These are phyloP conservation scores for Arctium minus DNA, from an alignment of 129 eudicot species.

Conservation along the genomic window DNA sequence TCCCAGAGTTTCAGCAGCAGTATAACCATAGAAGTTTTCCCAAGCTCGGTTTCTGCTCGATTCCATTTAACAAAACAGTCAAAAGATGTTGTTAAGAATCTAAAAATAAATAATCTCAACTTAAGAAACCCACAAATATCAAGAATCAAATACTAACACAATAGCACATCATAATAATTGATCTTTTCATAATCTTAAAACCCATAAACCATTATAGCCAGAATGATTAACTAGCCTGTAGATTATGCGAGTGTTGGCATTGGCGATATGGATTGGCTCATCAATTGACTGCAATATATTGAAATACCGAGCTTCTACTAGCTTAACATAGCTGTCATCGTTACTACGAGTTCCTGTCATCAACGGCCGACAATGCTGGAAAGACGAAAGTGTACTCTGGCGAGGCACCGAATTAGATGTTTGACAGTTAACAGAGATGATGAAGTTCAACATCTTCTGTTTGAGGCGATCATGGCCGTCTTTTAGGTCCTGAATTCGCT, in stretches of 20 bases:
- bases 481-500: constrained; percentile 72
- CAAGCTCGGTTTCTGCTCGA: constrained; percentile 65
- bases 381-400: too few species aligned
- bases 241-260: constrained; percentile 35
- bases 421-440: constrained; percentile 34
- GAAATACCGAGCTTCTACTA: constrained; percentile 61
- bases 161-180: too few species aligned
- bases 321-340: constrained; percentile 5
- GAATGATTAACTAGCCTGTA: constrained; percentile 47
- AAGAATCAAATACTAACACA: too few species aligned
- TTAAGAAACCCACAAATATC: too few species aligned
- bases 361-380: too few species aligned
- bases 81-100: too few species aligned
- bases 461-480: constrained; percentile 60
- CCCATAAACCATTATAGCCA: too few species aligned
- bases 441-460: constrained; percentile 57
- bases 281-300: constrained; percentile 81
- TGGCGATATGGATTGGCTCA: constrained; percentile 66
- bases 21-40: constrained; percentile 61
- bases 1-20: constrained; percentile 59
- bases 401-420: constrained; percentile 30
- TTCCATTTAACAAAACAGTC: not conserved
- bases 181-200: too few species aligned
- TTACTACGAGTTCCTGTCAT: too few species aligned
- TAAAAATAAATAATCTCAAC: too few species aligned